Conservation (phyloP, 768 basidiomycete species). For the Lanmaoa rubissima region DNA sequence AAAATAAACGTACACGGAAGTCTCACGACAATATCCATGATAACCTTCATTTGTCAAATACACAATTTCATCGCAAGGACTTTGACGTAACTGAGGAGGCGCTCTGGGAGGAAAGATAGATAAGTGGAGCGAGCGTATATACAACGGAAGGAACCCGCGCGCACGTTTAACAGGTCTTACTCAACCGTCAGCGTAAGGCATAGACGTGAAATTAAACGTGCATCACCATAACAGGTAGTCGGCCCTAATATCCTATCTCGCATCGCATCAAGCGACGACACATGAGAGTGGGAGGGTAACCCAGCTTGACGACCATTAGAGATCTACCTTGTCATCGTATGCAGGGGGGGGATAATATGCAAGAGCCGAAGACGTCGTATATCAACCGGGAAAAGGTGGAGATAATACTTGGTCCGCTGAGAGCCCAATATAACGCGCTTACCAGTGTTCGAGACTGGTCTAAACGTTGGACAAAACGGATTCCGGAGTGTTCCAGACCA, state of each 20-base stretch:
- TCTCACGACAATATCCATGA: not conserved
- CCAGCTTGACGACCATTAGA: constrained; percentile 2
- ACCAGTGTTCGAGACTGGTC: no score
- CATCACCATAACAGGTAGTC: not conserved
- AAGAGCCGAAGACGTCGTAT: not conserved
- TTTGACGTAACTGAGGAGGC: not conserved
- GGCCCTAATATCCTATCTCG: constrained; percentile 1
- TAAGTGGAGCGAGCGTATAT: not conserved
- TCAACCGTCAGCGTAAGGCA: not conserved
- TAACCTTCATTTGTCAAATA: not conserved
- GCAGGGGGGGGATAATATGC: not conserved
- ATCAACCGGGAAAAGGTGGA: not conserved
- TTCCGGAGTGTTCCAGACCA: no score
- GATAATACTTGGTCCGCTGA: not conserved
- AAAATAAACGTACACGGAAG: not conserved
- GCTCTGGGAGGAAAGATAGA: not conserved
- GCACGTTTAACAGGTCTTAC: not conserved
- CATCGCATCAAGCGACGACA: constrained; percentile 2
- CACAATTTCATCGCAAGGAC: not conserved
- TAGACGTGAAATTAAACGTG: constrained; percentile 2
- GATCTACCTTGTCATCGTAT: not conserved
- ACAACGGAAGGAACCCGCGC: not conserved
- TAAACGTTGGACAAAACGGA: no score
- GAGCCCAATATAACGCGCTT: no score
- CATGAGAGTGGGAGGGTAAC: not conserved